phyloP scores from a whole-genome alignment of 371 early-diverging fungal species.

The Mucor velutinosus region DNA sequence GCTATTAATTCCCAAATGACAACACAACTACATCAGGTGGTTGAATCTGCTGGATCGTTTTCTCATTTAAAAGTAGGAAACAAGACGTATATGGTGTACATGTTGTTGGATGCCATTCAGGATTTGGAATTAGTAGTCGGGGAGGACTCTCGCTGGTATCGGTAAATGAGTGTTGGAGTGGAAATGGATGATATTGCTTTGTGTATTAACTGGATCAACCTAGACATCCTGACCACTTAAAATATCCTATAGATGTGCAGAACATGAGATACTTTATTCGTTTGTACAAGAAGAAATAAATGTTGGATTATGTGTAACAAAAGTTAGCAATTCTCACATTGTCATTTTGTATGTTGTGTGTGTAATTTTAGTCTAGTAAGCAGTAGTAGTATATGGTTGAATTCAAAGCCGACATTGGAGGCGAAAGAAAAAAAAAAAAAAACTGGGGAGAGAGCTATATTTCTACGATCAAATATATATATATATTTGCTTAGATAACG shows the following conservation, averaged over 20 bases:
- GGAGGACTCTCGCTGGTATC: constrained; percentile 84
- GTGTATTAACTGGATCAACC: background rate
- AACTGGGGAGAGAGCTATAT: constrained; percentile 2
- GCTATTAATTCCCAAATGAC: background rate
- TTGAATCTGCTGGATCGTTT: constrained; percentile 94
- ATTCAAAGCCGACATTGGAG: background rate
- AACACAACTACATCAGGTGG: constrained; percentile 55
- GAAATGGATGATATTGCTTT: background rate
- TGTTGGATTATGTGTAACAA: background rate
- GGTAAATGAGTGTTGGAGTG: constrained; percentile 42
- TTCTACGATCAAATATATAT: background rate
- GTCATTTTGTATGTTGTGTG: constrained; percentile 1
- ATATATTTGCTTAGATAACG: constrained; percentile 18
- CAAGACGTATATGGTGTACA: constrained; percentile 85
- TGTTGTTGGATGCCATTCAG: constrained; percentile 81
- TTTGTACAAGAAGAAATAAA: constrained; percentile 64
- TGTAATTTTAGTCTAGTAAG: background rate
- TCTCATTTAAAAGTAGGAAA: constrained; percentile 80
- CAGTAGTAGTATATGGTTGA: background rate
- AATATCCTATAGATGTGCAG: constrained; percentile 79
- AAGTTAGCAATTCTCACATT: constrained; percentile 4
- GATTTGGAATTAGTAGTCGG: constrained; percentile 67
- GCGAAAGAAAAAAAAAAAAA: background rate
- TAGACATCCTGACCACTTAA: constrained; percentile 60
- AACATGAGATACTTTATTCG: constrained; percentile 93